phyloP scores from a whole-genome alignment of 2,329 filamentous ascomycete species.

The Colletotrichum kahawae region DNA sequence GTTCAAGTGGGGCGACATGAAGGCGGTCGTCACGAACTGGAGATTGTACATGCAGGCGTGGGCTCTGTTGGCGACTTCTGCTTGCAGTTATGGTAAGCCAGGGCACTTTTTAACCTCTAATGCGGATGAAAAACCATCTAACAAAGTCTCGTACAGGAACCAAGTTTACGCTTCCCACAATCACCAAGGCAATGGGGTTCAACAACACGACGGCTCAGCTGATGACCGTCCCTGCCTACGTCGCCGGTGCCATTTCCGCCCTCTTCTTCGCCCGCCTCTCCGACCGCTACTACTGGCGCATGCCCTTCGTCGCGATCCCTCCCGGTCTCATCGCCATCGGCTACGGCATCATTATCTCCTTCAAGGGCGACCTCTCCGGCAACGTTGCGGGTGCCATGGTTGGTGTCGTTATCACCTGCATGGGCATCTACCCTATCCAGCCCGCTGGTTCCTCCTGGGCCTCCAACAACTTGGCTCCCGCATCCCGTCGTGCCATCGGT shows the following conservation, averaged over 20 bases:
- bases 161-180: slow-evolving; percentile 29
- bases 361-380: slow-evolving; percentile 49
- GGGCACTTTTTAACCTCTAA: neutral
- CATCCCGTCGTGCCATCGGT: slow-evolving; percentile 39
- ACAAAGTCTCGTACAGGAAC: slow-evolving; percentile 22
- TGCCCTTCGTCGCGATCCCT: slow-evolving; percentile 68
- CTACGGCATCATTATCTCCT: slow-evolving; percentile 62
- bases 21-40: slow-evolving; percentile 34
- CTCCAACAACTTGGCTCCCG: slow-evolving; percentile 67
- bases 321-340: slow-evolving; percentile 66
- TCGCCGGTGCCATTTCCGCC: slow-evolving; percentile 67
- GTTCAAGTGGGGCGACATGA: slow-evolving; percentile 28
- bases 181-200: slow-evolving; percentile 26
- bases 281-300: slow-evolving; percentile 68
- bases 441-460: slow-evolving; percentile 69
- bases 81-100: slow-evolving; percentile 14
- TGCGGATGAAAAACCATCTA: neutral
- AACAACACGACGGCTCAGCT: slow-evolving; percentile 40
- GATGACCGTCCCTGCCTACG: slow-evolving; percentile 63
- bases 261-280: slow-evolving; percentile 68
- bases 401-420: slow-evolving; percentile 69
- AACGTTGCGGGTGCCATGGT: slow-evolving; percentile 66
- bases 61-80: slow-evolving; percentile 31
- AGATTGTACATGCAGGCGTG: slow-evolving; percentile 33
- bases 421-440: slow-evolving; percentile 74